phyloP scores from a whole-genome alignment of 345 rosid species.

The Salix udensis region DNA sequence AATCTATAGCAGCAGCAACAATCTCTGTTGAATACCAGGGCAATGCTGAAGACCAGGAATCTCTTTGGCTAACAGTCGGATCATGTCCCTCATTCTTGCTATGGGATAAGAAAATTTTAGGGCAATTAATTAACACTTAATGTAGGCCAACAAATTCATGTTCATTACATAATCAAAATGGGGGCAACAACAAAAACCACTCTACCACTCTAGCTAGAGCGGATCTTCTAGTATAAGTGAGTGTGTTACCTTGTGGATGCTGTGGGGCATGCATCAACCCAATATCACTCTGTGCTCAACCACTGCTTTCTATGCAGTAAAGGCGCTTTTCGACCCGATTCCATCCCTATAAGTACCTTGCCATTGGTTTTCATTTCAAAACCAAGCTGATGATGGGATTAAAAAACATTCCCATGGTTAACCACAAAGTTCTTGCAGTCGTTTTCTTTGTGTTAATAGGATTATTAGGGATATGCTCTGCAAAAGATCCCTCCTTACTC shows the following conservation, averaged over 20 bases:
- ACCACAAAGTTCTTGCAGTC: neutral
- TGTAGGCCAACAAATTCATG: neutral
- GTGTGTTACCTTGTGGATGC: neutral
- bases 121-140: neutral
- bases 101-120: neutral
- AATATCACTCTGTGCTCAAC: neutral
- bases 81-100: neutral
- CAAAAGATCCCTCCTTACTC: slow-evolving; percentile 10
- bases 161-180: neutral
- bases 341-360: slow-evolving; percentile 17
- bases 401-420: slow-evolving; percentile 3
- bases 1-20: too few relatives aligned
- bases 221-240: neutral
- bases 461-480: slow-evolving; percentile 8
- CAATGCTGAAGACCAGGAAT: too few relatives aligned
- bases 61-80: too few relatives aligned
- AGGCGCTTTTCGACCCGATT: slow-evolving; percentile 5
- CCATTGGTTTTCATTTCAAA: neutral
- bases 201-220: slow-evolving; percentile 15
- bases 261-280: neutral
- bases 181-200: slow-evolving; percentile 35
- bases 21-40: too few relatives aligned
- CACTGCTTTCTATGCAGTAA: neutral
- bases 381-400: neutral
- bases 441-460: slow-evolving; percentile 4